Evolutionary conservation across 116 monocot genomes (phyloP), one percentile per base, ranked within the genome.

Genomic region (Iris pallida): DNA sequence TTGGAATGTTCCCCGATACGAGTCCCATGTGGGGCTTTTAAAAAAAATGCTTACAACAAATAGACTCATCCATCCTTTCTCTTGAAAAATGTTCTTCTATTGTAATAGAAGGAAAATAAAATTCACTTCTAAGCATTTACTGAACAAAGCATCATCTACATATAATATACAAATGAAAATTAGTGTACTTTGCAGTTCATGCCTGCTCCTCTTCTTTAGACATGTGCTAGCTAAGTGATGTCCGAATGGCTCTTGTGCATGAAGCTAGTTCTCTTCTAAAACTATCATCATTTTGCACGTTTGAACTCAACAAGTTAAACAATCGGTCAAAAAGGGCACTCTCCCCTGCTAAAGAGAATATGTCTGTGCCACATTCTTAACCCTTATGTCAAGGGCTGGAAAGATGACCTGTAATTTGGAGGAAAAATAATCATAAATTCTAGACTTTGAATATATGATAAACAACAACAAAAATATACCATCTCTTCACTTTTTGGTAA

Each of bases 201-300:
- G 90, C 99, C 84, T 99, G 99, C 47, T 99, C 99, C 75, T 99
- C 94, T 85, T 99, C 99, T 76, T 99, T 99, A 4, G 84, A 88
- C 99, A 99, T 93, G 68, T 99, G 99, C 19, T 99, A 93, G 64
- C 73, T 77, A 48, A 99, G 86, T 57, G 90, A 93, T 72, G 94
- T 99, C 20, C 86, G 88, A 45, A 99, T 82, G 62, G 86, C 99
- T 76, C 94, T 86, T 45, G 86, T 91, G 72, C 91, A 84, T 8
- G 93, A 99, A 55, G 93, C 99, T 60, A 99, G 87, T 62, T 99
- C 93, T 68, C 99, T 79, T 30, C 88, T 80, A 69, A 86, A 88
- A 71, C 76, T 61, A 71, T 90, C 78, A 70, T 82, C 78, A 76
- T 86, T 75, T 76, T 86, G 81, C 60, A 76, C 75, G 59, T 80